phyloP scores from a whole-genome alignment of 768 basidiomycete genomes.

The Boletellus ananas region DNA sequence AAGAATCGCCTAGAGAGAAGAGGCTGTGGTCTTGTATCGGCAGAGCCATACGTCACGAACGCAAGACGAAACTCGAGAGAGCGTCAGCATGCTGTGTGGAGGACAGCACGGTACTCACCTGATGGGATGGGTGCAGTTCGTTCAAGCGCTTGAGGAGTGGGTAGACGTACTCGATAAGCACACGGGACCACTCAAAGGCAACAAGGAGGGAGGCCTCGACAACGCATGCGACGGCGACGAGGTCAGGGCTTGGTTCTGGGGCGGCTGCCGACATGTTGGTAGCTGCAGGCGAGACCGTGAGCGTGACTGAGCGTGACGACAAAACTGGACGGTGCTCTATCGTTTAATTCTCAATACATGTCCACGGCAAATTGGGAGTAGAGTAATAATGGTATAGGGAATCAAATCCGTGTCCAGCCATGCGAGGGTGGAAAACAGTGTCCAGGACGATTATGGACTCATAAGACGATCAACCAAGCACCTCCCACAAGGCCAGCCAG shows the following conservation, averaged over 20 bases:
- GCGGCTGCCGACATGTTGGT: constrained; percentile 17
- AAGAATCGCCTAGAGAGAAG: constrained; percentile 60
- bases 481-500: constrained; percentile 27
- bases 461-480: constrained; percentile 31
- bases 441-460: constrained; percentile 10
- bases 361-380: no score
- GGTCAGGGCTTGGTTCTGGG: constrained; percentile 22
- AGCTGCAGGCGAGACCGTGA: no score
- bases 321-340: constrained; percentile 1
- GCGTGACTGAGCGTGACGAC: constrained; percentile 2
- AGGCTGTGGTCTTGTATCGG: constrained; percentile 53
- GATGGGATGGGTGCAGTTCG: constrained; percentile 39
- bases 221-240: constrained; percentile 52
- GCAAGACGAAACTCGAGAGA: constrained; percentile 40
- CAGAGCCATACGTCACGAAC: constrained; percentile 59
- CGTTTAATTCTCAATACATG: background rate
- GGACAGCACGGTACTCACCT: constrained; percentile 28
- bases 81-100: background rate
- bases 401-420: background rate
- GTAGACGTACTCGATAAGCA: constrained; percentile 46
- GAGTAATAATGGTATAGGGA: background rate
- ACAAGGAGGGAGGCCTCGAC: constrained; percentile 59
- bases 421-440: constrained; percentile 2
- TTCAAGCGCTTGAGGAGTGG: constrained; percentile 50
- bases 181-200: constrained; percentile 46